Evolutionary conservation across 169 alveolate genomes (phyloP), one percentile per base, ranked within the genome.

Genomic region (Cystoisospora suis): DNA sequence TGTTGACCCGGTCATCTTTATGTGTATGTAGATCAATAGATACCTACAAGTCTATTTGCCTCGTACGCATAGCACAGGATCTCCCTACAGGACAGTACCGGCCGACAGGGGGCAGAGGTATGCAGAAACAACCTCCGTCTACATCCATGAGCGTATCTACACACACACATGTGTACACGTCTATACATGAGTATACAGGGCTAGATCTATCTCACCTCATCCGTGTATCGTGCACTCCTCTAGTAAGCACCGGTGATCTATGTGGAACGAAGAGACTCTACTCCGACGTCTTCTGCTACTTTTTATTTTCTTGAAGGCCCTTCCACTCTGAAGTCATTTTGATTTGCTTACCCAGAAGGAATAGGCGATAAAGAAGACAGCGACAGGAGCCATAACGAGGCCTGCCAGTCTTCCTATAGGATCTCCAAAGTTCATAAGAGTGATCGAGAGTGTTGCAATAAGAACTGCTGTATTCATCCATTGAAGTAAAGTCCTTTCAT

Each of bases 401-500:
- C 97, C 97, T 58, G 96, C 94, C 38, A 91, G 85, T 75, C 87
- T 93, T 34, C 96, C 95, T 59, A 91, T 90, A n/a, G 91, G 94
- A 36, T 91, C 92, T 3, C 96, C 95, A 86, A 95, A 95, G 81
- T 93, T 94, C 45, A 95, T 88, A 87, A 95, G 94, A 5, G 96
- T 93, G 17, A 95, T 93, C 5, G 97, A 92, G 53, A 95, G 92
- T 9, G 97, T 94, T 23, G 96, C 94, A 20, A 94, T 70, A 58
- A 95, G 93, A 36, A 95, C 97, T 49, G 96, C 93, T 81, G 94
- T 95, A 81, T 95, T 95, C 91, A 95, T 80, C 97, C 97, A 95
- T 85, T 94, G 96, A 42, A 95, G 89, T 7, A 94, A 80, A 15
- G 97, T 95, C 49, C 97, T 81, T 65, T 95, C 97, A 44, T 95